Conservation (phyloP, 2,329 filamentous ascomycete genomes). For the Trichophyton mentagrophytes region DNA sequence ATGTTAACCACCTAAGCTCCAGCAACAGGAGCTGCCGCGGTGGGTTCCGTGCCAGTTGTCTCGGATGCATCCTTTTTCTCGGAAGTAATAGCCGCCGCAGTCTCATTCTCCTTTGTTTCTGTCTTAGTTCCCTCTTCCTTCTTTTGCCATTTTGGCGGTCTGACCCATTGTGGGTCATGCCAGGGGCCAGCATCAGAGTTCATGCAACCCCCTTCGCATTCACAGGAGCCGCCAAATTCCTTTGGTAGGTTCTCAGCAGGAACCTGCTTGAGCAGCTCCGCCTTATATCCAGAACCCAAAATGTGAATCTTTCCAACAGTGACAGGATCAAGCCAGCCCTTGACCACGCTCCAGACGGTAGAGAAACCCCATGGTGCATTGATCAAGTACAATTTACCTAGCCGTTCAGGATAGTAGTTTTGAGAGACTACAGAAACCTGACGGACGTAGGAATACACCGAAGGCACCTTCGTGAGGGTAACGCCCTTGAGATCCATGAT, state of each 20-base stretch:
- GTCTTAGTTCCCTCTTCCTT: slow-evolving; percentile 17
- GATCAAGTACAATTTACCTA: neutral
- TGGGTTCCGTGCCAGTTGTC: neutral
- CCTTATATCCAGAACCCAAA: neutral
- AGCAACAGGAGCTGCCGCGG: neutral
- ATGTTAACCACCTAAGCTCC: neutral
- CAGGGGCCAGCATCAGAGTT: neutral
- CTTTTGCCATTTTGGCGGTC: slow-evolving; percentile 28
- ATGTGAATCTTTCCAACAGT: neutral
- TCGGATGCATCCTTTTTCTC: neutral
- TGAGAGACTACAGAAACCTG: neutral
- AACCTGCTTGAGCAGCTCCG: neutral
- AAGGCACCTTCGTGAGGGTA: neutral
- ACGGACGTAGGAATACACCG: neutral
- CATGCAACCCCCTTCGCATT: neutral
- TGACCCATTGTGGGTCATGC: slow-evolving; percentile 25
- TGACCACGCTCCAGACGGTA: neutral
- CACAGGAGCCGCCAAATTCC: neutral
- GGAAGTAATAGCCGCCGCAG: neutral
- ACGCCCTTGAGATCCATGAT: neutral
- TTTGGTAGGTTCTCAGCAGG: neutral
- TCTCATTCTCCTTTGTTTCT: neutral
- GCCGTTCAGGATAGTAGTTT: neutral
- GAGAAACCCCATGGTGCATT: neutral
- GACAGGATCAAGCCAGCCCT: neutral